Percentiles rank a stretch among this genome's conserved stretches.
These are phyloP conservation scores for Trichosanthes truncata DNA, from an alignment of 306 rosid genomes.

Conservation along the genomic window DNA sequence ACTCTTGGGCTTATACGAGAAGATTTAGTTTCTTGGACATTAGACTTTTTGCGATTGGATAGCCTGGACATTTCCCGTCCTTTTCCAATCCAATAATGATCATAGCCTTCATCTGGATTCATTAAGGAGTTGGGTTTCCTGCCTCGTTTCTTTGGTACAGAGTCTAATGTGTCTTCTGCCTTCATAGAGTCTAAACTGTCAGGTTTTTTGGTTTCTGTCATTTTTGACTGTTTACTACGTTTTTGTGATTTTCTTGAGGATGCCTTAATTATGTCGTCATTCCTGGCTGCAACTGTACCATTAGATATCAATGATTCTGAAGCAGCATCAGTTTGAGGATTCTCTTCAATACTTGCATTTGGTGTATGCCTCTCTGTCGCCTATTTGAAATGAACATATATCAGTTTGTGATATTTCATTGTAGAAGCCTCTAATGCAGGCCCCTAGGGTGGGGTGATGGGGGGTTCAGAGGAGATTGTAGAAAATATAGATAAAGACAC, in stretches of 20 bases:
- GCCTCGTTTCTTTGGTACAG: conserved; percentile 46
- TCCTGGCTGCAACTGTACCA: conserved; percentile 16
- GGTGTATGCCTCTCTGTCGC: conserved; percentile 22
- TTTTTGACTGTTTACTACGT: background rate
- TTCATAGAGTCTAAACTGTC: conserved; percentile 11
- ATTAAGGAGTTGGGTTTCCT: conserved; percentile 61
- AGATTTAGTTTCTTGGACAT: conserved; percentile 5
- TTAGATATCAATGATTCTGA: conserved; percentile 9
- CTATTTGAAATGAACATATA: conserved; percentile 21
- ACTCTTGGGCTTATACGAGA: conserved; percentile 1
- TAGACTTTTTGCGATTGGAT: conserved; percentile 22
- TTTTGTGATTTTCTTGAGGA: conserved; percentile 22
- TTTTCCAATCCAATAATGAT: conserved; percentile 30
- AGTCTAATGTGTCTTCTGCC: conserved; percentile 22
- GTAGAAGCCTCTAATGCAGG: background rate
- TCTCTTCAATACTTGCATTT: conserved; percentile 13
- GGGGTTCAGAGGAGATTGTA: background rate
- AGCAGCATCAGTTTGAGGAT: conserved; percentile 17
- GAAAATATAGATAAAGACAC: background rate
- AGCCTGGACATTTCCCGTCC: conserved; percentile 20
- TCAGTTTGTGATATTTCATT: background rate
- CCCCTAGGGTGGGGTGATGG: background rate
- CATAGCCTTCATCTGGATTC: conserved; percentile 71
- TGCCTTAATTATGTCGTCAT: conserved; percentile 5
- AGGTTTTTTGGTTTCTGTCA: conserved; percentile 6